Evolutionary conservation across 1,284 basidiomycete genomes (phyloP).

Genomic region (Hypsizygus ulmarius): DNA sequence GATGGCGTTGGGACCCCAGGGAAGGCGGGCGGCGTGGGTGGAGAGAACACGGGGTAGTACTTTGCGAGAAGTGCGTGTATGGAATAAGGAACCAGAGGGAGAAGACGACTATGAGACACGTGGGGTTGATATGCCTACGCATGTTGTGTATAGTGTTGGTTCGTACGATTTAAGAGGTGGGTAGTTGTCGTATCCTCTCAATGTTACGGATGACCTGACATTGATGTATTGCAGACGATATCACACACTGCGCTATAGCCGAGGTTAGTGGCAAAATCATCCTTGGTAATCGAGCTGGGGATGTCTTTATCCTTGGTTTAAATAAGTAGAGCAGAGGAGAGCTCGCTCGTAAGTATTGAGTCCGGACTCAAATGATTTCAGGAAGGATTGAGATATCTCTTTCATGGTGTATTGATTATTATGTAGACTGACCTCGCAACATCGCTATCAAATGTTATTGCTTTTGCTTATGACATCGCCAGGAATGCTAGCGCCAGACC

Average conservation of each 20-base stretch:
- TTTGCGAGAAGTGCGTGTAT: conserved; percentile 37
- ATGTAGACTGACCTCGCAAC: too few species aligned
- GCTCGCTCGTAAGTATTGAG: too few species aligned
- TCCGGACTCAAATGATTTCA: too few species aligned
- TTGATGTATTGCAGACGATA: conserved; percentile 36
- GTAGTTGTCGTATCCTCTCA: conserved; percentile 9
- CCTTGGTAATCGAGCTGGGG: conserved; percentile 44
- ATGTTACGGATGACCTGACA: background rate
- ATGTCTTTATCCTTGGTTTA: conserved; percentile 32
- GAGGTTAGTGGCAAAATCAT: conserved; percentile 45
- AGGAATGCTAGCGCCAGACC: conserved; percentile 53
- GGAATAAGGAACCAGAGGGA: conserved; percentile 20
- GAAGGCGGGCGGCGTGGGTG: conserved; percentile 50
- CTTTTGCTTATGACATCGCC: too few species aligned
- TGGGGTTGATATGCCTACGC: conserved; percentile 32
- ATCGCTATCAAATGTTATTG: too few species aligned
- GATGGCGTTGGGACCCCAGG: conserved; percentile 42
- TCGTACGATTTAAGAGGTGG: conserved; percentile 52
- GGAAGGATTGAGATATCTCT: too few species aligned
- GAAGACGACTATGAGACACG: conserved; percentile 14
- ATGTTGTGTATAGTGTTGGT: conserved; percentile 36
- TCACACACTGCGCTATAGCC: conserved; percentile 45
- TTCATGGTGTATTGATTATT: too few species aligned
- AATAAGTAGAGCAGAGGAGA: too few species aligned
- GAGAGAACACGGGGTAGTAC: conserved; percentile 41